Evolutionary conservation across 2,329 filamentous ascomycete species (phyloP).

Genomic region (Coniochaeta sp.): DNA sequence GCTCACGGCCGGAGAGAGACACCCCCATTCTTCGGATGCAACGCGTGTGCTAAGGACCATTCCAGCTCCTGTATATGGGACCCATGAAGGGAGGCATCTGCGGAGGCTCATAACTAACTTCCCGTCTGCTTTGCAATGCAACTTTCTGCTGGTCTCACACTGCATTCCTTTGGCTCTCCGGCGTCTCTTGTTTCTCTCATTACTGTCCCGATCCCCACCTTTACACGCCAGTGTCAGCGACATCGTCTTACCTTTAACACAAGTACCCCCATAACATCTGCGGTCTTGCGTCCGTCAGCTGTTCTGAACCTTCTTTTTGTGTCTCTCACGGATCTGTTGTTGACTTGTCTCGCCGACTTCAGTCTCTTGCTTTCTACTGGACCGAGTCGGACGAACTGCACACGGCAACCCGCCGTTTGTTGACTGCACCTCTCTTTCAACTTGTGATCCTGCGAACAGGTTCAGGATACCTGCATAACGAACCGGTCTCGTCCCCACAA

Average conservation of each 20-base stretch:
- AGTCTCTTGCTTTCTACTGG: neutral
- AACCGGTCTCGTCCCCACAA: slow-evolving; percentile 17
- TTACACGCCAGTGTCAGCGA: slow-evolving; percentile 1
- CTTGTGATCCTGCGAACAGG: slow-evolving; percentile 34
- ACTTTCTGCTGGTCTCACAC: slow-evolving; percentile 1
- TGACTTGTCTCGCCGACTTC: neutral
- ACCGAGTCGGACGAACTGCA: slow-evolving; percentile 18
- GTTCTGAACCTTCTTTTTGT: neutral
- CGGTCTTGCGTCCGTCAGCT: neutral
- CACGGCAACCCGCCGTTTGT: slow-evolving; percentile 26
- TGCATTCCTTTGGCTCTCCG: slow-evolving; percentile 1
- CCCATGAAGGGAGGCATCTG: neutral
- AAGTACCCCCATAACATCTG: neutral
- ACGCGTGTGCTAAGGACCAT: neutral
- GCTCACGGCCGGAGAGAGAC: neutral
- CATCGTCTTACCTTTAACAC: slow-evolving; percentile 2
- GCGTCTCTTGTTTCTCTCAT: neutral
- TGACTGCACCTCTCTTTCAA: slow-evolving; percentile 28
- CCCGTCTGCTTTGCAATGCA: slow-evolving; percentile 1
- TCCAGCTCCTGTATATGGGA: neutral
- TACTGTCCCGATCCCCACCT: neutral
- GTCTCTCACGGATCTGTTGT: neutral
- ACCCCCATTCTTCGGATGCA: neutral
- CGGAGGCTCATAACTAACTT: neutral
- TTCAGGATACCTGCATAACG: slow-evolving; percentile 36